A percentile compares a stretch with the other conserved stretches of the same genome.
These are phyloP conservation scores for Paramyrothecium sp. DNA, from an alignment of 2,329 filamentous ascomycete genomes.

Conservation along the genomic window DNA sequence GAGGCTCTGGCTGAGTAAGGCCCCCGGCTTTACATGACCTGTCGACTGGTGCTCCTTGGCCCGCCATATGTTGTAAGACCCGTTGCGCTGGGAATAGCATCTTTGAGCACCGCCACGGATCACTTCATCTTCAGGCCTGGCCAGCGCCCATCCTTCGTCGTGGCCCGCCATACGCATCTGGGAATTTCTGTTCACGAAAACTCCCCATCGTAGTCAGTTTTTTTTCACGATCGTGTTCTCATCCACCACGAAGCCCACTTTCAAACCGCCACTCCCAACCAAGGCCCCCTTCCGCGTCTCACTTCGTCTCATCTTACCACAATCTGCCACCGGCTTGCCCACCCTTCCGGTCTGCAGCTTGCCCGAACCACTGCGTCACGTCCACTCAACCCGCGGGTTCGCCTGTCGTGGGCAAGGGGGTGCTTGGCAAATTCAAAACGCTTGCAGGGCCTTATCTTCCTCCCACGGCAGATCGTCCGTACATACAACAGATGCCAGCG, in stretches of 20 bases:
- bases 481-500: neutral
- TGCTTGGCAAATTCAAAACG: neutral
- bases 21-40: too few relatives aligned
- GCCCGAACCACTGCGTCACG: neutral
- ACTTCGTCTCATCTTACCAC: conserved; percentile 3
- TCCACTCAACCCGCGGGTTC: neutral
- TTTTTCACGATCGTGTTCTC: too few relatives aligned
- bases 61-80: neutral
- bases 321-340: conserved; percentile 1
- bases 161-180: neutral
- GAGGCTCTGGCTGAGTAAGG: neutral
- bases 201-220: too few relatives aligned
- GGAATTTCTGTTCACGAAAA: too few relatives aligned
- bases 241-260: neutral
- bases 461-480: neutral
- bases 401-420: neutral
- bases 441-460: neutral
- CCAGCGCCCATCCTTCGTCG: neutral
- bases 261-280: neutral
- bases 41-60: neutral
- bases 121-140: neutral
- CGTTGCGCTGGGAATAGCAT: neutral
- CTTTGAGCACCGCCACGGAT: neutral
- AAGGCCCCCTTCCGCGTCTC: neutral
- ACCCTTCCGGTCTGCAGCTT: neutral